A percentile compares a stretch with the other conserved stretches of the same genome.
These are phyloP conservation scores for Daldinia childiae DNA, from an alignment of 495 filamentous ascomycete species.

Conservation along the genomic window DNA sequence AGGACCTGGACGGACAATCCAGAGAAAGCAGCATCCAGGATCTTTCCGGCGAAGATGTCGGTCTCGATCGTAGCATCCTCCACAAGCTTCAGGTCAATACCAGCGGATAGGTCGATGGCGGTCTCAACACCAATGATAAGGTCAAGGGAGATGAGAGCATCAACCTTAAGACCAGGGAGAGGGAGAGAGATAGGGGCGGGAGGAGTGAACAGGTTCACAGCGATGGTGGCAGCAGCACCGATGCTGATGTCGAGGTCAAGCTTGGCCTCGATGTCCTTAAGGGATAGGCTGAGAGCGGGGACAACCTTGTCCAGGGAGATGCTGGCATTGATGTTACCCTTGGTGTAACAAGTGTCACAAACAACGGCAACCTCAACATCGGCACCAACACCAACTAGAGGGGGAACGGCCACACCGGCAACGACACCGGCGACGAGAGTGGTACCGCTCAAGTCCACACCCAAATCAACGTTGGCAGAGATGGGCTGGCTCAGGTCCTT, in stretches of 20 bases:
- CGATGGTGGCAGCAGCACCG: slow-evolving; percentile 48
- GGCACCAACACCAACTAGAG: slow-evolving; percentile 34
- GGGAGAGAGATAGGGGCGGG: slow-evolving; percentile 43
- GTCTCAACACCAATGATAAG: slow-evolving; percentile 52
- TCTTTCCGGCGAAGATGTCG: slow-evolving; percentile 53
- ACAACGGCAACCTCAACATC: slow-evolving; percentile 40
- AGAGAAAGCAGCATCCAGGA: slow-evolving; percentile 47
- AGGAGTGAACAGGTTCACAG: slow-evolving; percentile 50
- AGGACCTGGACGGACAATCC: slow-evolving; percentile 47
- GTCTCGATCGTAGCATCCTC: slow-evolving; percentile 51
- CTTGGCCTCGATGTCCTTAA: slow-evolving; percentile 49
- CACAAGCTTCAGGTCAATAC: slow-evolving; percentile 53
- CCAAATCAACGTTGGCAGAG: slow-evolving; percentile 38
- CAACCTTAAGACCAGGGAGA: slow-evolving; percentile 49
- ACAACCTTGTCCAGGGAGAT: slow-evolving; percentile 46
- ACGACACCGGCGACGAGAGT: slow-evolving; percentile 43
- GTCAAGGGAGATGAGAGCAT: slow-evolving; percentile 52
- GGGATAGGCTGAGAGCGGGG: slow-evolving; percentile 45
- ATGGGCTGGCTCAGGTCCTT: slow-evolving; percentile 43
- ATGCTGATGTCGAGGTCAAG: slow-evolving; percentile 48
- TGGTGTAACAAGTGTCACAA: slow-evolving; percentile 50
- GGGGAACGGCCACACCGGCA: slow-evolving; percentile 36
- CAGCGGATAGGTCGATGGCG: slow-evolving; percentile 53
- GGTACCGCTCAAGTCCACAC: slow-evolving; percentile 40
- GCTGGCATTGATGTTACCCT: slow-evolving; percentile 49